These are phyloP conservation scores for Cymbopogon flexuosus DNA, from an alignment of 202 grass and related monocot genomes.

Conservation along the genomic window DNA sequence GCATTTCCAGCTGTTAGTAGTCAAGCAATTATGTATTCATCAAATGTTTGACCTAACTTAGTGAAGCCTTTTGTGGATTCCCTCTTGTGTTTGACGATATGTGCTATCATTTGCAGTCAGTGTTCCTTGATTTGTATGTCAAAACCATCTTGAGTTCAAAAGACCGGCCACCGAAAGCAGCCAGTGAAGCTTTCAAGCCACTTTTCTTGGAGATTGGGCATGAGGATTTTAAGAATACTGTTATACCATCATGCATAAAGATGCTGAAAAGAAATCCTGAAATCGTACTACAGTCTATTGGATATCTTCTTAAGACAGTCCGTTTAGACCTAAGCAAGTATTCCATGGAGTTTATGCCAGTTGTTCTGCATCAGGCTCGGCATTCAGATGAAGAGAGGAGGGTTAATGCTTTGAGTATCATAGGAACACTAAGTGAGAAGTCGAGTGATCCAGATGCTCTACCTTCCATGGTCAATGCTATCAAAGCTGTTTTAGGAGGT, in stretches of 20 bases:
- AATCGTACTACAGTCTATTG: slow-evolving; percentile 78
- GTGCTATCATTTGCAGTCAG: slow-evolving; percentile 44
- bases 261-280: slow-evolving; percentile 98
- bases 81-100: slow-evolving; percentile 21
- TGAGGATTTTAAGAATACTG: slow-evolving; percentile 68
- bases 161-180: slow-evolving; percentile 55
- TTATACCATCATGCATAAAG: slow-evolving; percentile 85
- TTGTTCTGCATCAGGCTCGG: slow-evolving; percentile 71
- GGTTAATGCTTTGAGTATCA: slow-evolving; percentile 63
- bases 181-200: slow-evolving; percentile 75
- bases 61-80: neutral
- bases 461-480: slow-evolving; percentile 71
- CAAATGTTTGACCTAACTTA: slow-evolving; percentile 4
- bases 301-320: slow-evolving; percentile 57
- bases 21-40: neutral
- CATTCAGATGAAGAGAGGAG: slow-evolving; percentile 88
- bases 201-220: slow-evolving; percentile 74
- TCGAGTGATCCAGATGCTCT: slow-evolving; percentile 90
- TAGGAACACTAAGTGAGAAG: slow-evolving; percentile 71
- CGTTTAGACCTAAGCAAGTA: slow-evolving; percentile 89
- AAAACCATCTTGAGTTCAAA: slow-evolving; percentile 81
- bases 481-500: slow-evolving; percentile 92
- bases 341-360: slow-evolving; percentile 65
- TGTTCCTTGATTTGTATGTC: slow-evolving; percentile 87
- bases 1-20: neutral